Base-by-base conservation (phyloP, 2,329 filamentous ascomycete genomes). In the Fonsecaea nubica region DNA sequence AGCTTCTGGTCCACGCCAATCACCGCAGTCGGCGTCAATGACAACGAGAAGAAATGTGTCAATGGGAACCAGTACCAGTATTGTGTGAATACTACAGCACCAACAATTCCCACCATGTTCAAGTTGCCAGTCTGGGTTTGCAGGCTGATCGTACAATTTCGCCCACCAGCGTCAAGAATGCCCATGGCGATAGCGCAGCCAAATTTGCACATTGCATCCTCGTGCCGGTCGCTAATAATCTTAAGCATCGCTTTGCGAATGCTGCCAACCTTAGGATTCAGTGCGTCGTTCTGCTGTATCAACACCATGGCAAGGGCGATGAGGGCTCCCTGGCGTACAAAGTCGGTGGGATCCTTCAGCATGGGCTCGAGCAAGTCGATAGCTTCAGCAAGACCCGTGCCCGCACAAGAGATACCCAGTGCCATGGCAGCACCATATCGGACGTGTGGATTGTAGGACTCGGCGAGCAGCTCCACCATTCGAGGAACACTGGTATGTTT, bases 41-140 rank as follows among this genome's bases (percentile, higher is more conserved):
- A 93, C 68, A 99, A 85, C 0, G 94, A 96, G 65, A 99, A 80
- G 87, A 99, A 99, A 80, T 99, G 95, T 35, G 95, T 96, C 75
- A 98, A 90, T 67, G 95, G 95, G 87, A 99, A 99, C 95, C 95
- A 99, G 83, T 99, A 99, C 95, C 95, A 99, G 83, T 99, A 99
- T 78, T 99, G 95, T 8, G 93, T 96, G 81, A 99, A 99, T 62
- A 99, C 91, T 33, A 93, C 94, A 89, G 97, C 97, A 72, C 95
- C 96, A 18, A 99, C 93, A 72, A 99, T 96, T 68, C 92, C 96
- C 18, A 93, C 89, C 93, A 99, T 97, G 84, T 99, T 98, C 72
- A 99, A 88, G 77, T 97, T 99, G 71, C 96, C 96, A 0, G 94
- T 97, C 80, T 97, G 95, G 1, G 95, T 99, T 79, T 99, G 95